These are phyloP conservation scores for Chaetomium globosum DNA, from an alignment of 2,329 filamentous ascomycete genomes.

Conservation along the genomic window DNA sequence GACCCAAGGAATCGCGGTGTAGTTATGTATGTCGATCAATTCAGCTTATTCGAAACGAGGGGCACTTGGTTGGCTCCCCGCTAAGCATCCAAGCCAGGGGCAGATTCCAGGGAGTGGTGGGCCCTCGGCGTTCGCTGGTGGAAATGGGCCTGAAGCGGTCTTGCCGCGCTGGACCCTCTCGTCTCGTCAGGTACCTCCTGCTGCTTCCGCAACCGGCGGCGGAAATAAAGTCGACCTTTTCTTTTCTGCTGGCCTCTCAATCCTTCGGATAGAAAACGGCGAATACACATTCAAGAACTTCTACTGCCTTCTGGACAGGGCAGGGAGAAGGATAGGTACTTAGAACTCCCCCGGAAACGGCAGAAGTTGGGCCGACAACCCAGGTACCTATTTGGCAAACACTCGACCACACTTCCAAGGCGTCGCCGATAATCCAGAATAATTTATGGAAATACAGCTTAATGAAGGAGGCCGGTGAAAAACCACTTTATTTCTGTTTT, in stretches of 20 bases:
- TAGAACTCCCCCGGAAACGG: no score
- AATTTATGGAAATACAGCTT: not conserved
- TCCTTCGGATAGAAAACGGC: not conserved
- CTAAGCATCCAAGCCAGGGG: conserved; percentile 1
- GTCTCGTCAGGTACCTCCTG: no score
- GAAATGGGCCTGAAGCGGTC: not conserved
- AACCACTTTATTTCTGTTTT: not conserved
- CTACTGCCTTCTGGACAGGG: not conserved
- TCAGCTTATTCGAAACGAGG: conserved; percentile 14
- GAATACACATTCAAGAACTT: not conserved
- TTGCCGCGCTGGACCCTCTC: not conserved
- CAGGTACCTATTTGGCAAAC: no score
- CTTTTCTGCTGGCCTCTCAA: not conserved
- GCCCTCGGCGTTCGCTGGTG: not conserved
- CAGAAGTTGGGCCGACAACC: no score
- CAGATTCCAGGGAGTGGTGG: not conserved
- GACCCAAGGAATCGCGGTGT: no score
- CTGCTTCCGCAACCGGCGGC: not conserved
- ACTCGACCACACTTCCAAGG: no score
- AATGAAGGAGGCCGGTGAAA: not conserved
- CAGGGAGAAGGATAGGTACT: no score
- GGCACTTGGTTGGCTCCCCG: not conserved
- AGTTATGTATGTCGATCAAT: not conserved
- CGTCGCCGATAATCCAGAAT: no score
- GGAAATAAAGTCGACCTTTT: not conserved